These are phyloP conservation scores for Daldinia vernicosa DNA, from an alignment of 495 filamentous ascomycete species.

Conservation along the genomic window DNA sequence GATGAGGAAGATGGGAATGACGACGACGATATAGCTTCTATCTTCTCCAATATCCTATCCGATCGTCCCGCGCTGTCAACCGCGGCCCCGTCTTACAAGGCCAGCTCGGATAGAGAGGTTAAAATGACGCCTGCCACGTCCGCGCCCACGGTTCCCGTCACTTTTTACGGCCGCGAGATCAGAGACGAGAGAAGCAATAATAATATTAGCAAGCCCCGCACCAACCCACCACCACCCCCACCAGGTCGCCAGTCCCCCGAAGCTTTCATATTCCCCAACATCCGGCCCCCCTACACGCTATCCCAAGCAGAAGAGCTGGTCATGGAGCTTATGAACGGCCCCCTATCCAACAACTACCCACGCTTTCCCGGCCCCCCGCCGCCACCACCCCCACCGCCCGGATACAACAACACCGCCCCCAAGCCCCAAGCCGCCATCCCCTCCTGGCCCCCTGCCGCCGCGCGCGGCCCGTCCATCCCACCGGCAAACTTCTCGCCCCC, in stretches of 20 bases:
- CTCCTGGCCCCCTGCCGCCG: not conserved
- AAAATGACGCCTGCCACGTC: constrained; percentile 24
- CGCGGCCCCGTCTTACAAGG: constrained; percentile 40
- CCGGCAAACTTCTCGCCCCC: not conserved
- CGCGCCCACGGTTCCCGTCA: constrained; percentile 22
- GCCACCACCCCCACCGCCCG: not conserved
- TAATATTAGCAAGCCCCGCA: constrained; percentile 26
- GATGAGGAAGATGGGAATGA: constrained; percentile 36
- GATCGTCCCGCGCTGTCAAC: constrained; percentile 40
- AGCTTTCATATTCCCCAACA: not conserved
- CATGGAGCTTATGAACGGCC: not conserved
- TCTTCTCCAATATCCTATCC: constrained; percentile 39
- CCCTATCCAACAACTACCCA: not conserved
- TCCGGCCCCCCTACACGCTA: not conserved
- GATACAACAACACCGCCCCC: not conserved
- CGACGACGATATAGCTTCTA: constrained; percentile 36
- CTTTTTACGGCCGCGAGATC: constrained; percentile 3
- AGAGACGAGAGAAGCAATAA: constrained; percentile 33
- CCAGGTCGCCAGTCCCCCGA: constrained; percentile 2
- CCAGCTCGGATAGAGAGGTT: constrained; percentile 47
- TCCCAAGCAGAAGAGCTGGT: not conserved
- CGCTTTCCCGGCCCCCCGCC: not conserved
- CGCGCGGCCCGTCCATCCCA: not conserved
- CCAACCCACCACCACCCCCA: constrained; percentile 29
- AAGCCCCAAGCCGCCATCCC: not conserved